These are phyloP conservation scores for Obelidium mucronatum DNA, from an alignment of 192 early-diverging fungal genomes.

Conservation along the genomic window DNA sequence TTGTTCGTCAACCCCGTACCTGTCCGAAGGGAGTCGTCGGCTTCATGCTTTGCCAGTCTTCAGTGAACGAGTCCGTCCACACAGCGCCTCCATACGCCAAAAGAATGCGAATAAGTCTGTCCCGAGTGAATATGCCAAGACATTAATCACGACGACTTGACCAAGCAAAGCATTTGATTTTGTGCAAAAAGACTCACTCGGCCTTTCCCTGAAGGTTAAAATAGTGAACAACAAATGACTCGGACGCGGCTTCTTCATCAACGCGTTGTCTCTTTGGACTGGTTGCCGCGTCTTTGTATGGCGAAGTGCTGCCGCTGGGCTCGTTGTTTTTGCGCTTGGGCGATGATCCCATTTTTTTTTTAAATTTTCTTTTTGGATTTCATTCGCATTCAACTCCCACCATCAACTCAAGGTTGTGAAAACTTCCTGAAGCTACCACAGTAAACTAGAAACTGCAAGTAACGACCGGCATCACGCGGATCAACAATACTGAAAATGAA, in stretches of 20 bases:
- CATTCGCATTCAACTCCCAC: too few species aligned
- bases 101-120: conserved; percentile 1
- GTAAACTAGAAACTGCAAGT: too few species aligned
- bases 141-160: background rate
- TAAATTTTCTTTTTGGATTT: too few species aligned
- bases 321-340: background rate
- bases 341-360: too few species aligned
- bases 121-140: background rate
- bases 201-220: conserved; percentile 19
- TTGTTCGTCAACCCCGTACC: background rate
- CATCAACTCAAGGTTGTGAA: too few species aligned
- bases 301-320: background rate
- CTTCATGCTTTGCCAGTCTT: background rate
- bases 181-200: background rate
- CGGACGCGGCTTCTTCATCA: background rate
- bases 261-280: background rate
- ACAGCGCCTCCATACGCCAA: background rate
- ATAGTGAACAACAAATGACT: conserved; percentile 12
- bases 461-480: too few species aligned
- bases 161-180: background rate
- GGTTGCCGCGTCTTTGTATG: background rate
- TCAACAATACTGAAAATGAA: too few species aligned
- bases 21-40: conserved; percentile 24
- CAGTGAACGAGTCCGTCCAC: conserved; percentile 11
- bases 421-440: too few species aligned